Evolutionary conservation across 1,284 basidiomycete species (phyloP).

Genomic region (Wolfiporia cocos): DNA sequence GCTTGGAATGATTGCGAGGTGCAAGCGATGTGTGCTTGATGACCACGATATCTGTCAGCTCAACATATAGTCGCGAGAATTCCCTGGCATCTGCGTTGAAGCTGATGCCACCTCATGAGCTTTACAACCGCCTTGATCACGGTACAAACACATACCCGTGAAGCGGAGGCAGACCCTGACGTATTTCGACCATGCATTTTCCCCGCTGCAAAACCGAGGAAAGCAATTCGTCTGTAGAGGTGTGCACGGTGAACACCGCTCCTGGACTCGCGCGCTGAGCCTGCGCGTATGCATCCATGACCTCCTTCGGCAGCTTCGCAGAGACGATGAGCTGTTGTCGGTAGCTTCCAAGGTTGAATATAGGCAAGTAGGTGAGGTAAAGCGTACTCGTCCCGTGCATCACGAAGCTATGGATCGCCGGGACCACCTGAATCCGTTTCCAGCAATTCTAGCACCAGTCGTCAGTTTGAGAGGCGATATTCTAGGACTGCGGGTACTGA

Average conservation of each 20-base stretch:
- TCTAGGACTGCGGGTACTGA: no score
- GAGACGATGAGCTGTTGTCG: conserved; percentile 34
- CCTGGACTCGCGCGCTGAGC: conserved; percentile 11
- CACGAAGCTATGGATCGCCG: conserved; percentile 31
- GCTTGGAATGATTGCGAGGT: conserved; percentile 19
- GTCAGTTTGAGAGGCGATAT: no score
- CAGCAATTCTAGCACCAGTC: conserved; percentile 13
- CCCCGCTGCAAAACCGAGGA: background rate
- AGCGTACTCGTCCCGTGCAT: conserved; percentile 33
- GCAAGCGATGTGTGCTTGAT: conserved; percentile 25
- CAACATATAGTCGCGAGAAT: conserved; percentile 4
- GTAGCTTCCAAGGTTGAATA: conserved; percentile 34
- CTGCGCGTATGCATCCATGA: conserved; percentile 17
- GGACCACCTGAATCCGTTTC: conserved; percentile 25
- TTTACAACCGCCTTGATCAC: no score
- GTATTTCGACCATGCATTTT: conserved; percentile 2
- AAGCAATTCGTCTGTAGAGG: background rate
- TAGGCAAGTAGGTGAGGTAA: conserved; percentile 30
- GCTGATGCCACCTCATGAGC: no score
- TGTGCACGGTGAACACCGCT: conserved; percentile 8
- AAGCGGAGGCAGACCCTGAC: conserved; percentile 1
- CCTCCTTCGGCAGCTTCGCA: conserved; percentile 21
- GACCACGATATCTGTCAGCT: conserved; percentile 25
- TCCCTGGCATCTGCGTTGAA: background rate
- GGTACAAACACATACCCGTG: conserved; percentile 2